These are phyloP conservation scores for Solanum bulbocastanum DNA, from an alignment of 257 asterid species.

Conservation along the genomic window DNA sequence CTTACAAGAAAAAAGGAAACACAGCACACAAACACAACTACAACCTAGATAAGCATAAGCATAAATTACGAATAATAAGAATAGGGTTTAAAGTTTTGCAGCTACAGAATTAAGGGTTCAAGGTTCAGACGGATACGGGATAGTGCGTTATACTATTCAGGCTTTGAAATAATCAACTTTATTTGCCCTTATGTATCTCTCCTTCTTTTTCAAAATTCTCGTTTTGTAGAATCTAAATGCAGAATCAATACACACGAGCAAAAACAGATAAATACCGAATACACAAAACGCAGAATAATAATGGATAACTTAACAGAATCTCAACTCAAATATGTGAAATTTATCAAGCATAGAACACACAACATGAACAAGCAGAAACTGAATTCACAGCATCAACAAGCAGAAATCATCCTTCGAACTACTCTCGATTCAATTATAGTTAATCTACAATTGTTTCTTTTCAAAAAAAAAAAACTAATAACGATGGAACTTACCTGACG, in stretches of 20 bases:
- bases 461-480: no score
- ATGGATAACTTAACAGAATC: background rate
- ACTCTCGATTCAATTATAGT: background rate
- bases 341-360: background rate
- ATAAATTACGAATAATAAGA: background rate
- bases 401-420: background rate
- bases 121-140: background rate
- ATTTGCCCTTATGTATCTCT: background rate
- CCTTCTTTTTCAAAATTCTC: background rate
- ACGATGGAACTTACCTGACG: background rate
- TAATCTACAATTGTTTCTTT: background rate
- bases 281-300: background rate
- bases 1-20: background rate
- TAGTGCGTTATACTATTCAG: background rate
- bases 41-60: background rate
- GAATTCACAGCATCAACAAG: background rate
- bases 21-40: background rate
- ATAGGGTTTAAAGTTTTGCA: background rate
- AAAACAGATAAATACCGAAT: background rate
- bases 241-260: background rate
- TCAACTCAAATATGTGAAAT: background rate
- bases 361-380: background rate
- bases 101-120: background rate
- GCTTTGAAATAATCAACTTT: background rate
- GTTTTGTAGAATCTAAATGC: background rate